phyloP scores from a whole-genome alignment of 2,329 filamentous ascomycete genomes.

The Scorias spongiosa region DNA sequence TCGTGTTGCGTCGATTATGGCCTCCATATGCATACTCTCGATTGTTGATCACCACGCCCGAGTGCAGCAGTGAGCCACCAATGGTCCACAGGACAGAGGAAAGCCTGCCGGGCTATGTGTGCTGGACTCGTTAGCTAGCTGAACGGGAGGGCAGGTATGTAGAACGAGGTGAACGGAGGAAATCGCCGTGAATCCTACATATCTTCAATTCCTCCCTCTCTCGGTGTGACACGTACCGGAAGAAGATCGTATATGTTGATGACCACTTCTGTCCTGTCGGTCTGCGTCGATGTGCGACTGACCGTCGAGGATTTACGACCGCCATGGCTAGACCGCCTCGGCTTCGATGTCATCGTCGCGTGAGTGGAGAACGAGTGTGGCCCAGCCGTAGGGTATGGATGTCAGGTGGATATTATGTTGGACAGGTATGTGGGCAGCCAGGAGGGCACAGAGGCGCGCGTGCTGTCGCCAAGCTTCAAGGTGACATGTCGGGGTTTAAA shows the following conservation, averaged over 20 bases:
- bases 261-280: slow-evolving; percentile 17
- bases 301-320: background rate
- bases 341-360: background rate
- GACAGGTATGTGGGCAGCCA: no score
- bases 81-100: slow-evolving; percentile 65
- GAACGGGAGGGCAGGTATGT: slow-evolving; percentile 1
- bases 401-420: no score
- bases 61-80: slow-evolving; percentile 64
- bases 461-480: no score
- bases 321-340: background rate
- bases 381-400: no score
- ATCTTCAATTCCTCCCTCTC: background rate
- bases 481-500: no score
- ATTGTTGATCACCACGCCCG: slow-evolving; percentile 66
- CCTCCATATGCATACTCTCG: slow-evolving; percentile 77
- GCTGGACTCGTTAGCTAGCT: slow-evolving; percentile 6
- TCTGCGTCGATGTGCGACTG: background rate
- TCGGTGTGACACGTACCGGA: slow-evolving; percentile 12
- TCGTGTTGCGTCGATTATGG: slow-evolving; percentile 53
- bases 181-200: background rate
- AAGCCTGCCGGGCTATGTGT: slow-evolving; percentile 49
- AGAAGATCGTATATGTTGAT: slow-evolving; percentile 25
- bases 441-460: no score
- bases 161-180: background rate
- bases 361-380: background rate